Conservation (phyloP, 768 basidiomycete genomes). For the Peribolospora kevripleyi region DNA sequence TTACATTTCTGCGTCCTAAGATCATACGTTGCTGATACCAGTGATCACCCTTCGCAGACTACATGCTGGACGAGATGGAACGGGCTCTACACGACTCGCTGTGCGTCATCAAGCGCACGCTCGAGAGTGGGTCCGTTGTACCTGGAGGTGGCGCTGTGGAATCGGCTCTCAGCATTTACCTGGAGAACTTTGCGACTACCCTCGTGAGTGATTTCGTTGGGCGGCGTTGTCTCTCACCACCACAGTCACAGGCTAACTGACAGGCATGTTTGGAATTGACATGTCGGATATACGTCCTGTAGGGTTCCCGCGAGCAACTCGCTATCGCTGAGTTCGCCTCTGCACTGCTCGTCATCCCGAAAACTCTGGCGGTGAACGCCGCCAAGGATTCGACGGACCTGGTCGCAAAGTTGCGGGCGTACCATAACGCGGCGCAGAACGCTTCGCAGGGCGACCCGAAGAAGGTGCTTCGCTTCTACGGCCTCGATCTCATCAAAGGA, state of each 20-base stretch:
- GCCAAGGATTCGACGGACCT: slow-evolving; percentile 96
- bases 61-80: slow-evolving; percentile 99
- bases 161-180: slow-evolving; percentile 82
- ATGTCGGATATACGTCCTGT: slow-evolving; percentile 1
- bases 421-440: slow-evolving; percentile 89
- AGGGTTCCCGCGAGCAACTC: slow-evolving; percentile 95
- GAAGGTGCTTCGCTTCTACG: slow-evolving; percentile 70
- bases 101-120: slow-evolving; percentile 82
- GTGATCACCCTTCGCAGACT: slow-evolving; percentile 30
- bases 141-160: slow-evolving; percentile 96
- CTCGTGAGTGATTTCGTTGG: slow-evolving; percentile 33
- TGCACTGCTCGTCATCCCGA: slow-evolving; percentile 80
- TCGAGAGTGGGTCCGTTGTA: slow-evolving; percentile 86
- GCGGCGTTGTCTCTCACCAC: neutral
- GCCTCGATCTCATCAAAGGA: slow-evolving; percentile 80
- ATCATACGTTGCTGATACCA: neutral
- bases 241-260: neutral
- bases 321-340: slow-evolving; percentile 97
- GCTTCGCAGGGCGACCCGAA: slow-evolving; percentile 76
- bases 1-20: neutral
- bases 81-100: slow-evolving; percentile 79
- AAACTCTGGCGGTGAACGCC: slow-evolving; percentile 88
- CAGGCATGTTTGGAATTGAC: neutral
- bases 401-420: slow-evolving; percentile 84
- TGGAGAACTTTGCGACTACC: slow-evolving; percentile 97